These are phyloP conservation scores for Eucalyptus regnans DNA, from an alignment of 345 rosid species.

Conservation along the genomic window DNA sequence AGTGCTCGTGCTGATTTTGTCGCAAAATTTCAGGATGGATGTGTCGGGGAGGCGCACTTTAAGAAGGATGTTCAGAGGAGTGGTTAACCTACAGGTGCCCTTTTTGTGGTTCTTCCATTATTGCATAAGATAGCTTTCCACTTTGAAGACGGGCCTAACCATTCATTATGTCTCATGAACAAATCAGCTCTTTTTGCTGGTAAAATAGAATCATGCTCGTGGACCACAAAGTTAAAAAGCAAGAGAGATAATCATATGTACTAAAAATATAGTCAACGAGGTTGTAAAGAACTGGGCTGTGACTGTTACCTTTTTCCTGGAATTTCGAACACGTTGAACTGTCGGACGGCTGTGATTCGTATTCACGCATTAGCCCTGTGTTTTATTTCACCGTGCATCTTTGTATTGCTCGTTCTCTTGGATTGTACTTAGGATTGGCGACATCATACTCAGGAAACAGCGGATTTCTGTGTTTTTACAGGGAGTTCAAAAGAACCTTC, in stretches of 20 bases:
- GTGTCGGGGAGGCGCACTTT: slow-evolving; percentile 32
- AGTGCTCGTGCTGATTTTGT: background rate
- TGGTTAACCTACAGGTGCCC: slow-evolving; percentile 38
- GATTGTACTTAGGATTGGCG: background rate
- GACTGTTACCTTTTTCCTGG: background rate
- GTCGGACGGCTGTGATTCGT: background rate
- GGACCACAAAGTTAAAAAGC: background rate
- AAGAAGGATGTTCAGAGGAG: slow-evolving; percentile 21
- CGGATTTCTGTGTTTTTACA: background rate
- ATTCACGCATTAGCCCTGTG: background rate
- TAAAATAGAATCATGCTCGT: background rate
- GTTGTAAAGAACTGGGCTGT: background rate
- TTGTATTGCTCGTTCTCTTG: background rate
- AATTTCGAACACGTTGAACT: background rate
- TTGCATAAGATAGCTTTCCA: background rate
- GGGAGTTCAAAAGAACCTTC: slow-evolving; percentile 20
- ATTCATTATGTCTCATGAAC: background rate
- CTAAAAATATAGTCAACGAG: background rate
- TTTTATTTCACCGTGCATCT: background rate
- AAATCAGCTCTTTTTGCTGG: background rate
- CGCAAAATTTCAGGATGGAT: slow-evolving; percentile 19
- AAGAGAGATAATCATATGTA: background rate
- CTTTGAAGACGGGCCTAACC: background rate
- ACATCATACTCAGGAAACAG: background rate
- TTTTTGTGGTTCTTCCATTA: background rate